phyloP scores from a whole-genome alignment of 192 early-diverging fungal genomes.

The Pilobolus umbonatus region DNA sequence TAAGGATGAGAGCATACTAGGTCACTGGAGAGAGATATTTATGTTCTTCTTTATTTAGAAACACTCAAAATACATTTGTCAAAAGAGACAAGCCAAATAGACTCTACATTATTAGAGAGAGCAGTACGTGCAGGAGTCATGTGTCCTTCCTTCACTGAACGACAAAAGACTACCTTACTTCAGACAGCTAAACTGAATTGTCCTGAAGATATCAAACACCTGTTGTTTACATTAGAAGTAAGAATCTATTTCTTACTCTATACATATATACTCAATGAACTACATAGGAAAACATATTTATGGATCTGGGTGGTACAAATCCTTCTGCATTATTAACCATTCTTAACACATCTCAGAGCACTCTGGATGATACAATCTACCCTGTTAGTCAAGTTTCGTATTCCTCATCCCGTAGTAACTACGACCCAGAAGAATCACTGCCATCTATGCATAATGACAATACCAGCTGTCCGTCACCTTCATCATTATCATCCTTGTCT shows the following conservation, averaged over 20 bases:
- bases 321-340: background rate
- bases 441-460: too few species aligned
- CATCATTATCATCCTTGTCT: too few species aligned
- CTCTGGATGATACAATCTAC: background rate
- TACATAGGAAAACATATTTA: too few species aligned
- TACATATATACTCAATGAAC: background rate
- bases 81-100: slow-evolving; percentile 56
- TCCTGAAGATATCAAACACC: background rate
- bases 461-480: too few species aligned
- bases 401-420: background rate
- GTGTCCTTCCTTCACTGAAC: slow-evolving; percentile 69
- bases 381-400: background rate
- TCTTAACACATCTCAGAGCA: background rate
- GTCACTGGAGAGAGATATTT: background rate
- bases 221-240: background rate
- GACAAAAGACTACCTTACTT: slow-evolving; percentile 51
- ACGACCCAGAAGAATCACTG: background rate
- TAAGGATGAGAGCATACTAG: slow-evolving; percentile 5
- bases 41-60: slow-evolving; percentile 28
- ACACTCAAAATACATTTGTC: slow-evolving; percentile 54
- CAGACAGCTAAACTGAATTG: slow-evolving; percentile 13
- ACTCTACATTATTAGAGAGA: slow-evolving; percentile 44
- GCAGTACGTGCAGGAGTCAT: slow-evolving; percentile 62
- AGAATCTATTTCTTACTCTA: background rate
- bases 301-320: too few species aligned